Base-by-base conservation (phyloP, 2,329 filamentous ascomycete species). In the Whalleya microplaca region DNA sequence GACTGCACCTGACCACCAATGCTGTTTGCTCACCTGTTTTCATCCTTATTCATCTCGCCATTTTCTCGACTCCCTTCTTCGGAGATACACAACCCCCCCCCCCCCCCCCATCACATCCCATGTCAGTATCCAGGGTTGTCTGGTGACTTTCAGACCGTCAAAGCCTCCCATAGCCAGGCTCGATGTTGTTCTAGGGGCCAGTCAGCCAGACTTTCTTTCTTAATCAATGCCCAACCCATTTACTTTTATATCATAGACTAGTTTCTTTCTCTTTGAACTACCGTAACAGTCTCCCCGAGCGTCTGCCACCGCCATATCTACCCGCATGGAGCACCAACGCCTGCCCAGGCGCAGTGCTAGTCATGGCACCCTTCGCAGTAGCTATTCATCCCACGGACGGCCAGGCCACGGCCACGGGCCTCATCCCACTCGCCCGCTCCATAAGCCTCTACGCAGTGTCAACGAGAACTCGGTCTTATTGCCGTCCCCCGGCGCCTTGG, bases 401-500 rank as follows among this genome's bases (percentile, higher is more conserved):
- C 48, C 55, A 16, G 51, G 51, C 19, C 47, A 56, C 19, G 64
- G 51, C 19, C 47, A 56, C 19, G 64, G 60, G 1, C 63, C 62
- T 7, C 59, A 59, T 41, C 65, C 64, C 8, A 29, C 52, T 41
- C 66, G 65, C 14, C 69, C 72, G 41, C 64, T 73, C 32, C 71
- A 72, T 48, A 75, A 74, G 37, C 76, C 79, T 3, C 71, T 80
- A 29, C 74, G 75, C 54, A 75, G 73, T 62, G 71, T 80, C 55
- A 75, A 76, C 48, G 75, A 79, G 53, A 78, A 78, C 53, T 66
- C 72, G 27, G 67, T 69, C 23, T 71, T 80, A 48, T 73, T 80
- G 14, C 75, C 72, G 45, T 81, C 76, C 1, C 81, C 83, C 0
- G 82, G 80, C 4, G 81, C 81, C 1, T 72, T 87, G n/a, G 80